Conservation (phyloP, 2,329 filamentous ascomycete species). For the Aspergillus sp. region DNA sequence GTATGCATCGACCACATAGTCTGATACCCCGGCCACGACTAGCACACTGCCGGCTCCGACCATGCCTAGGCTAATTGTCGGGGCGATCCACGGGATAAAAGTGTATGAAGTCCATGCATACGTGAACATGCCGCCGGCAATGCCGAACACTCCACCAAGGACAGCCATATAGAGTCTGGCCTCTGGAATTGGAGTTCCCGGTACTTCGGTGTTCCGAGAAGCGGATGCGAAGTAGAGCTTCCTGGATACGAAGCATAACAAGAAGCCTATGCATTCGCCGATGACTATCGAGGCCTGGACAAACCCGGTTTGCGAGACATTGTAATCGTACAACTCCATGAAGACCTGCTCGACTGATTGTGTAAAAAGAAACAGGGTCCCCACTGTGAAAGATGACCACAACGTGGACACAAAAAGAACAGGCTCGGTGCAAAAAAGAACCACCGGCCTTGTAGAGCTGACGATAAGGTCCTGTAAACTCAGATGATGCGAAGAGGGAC, state of each 20-base stretch:
- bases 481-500: constrained; percentile 24
- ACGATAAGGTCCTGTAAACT: constrained; percentile 28
- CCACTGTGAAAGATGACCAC: constrained; percentile 47
- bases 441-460: constrained; percentile 37
- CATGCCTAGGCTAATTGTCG: constrained; percentile 33
- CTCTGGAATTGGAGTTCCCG: constrained; percentile 44
- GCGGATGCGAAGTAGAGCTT: constrained; percentile 30
- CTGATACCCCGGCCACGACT: constrained; percentile 48
- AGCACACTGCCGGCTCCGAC: constrained; percentile 43
- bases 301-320: constrained; percentile 34
- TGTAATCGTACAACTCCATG: constrained; percentile 30
- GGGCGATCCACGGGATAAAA: constrained; percentile 36
- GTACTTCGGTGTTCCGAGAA: constrained; percentile 38
- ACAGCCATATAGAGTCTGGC: constrained; percentile 45
- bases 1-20: constrained; percentile 53
- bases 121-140: constrained; percentile 37
- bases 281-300: constrained; percentile 44
- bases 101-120: constrained; percentile 38
- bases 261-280: constrained; percentile 42
- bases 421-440: constrained; percentile 43
- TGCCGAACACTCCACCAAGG: constrained; percentile 33
- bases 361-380: constrained; percentile 46
- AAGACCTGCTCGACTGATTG: constrained; percentile 45
- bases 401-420: constrained; percentile 45
- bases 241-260: constrained; percentile 26